Percentiles rank a stretch among this genome's conserved stretches.
Evolutionary conservation across 257 asterid species (phyloP).

Genomic region (Echites panduratus): DNA sequence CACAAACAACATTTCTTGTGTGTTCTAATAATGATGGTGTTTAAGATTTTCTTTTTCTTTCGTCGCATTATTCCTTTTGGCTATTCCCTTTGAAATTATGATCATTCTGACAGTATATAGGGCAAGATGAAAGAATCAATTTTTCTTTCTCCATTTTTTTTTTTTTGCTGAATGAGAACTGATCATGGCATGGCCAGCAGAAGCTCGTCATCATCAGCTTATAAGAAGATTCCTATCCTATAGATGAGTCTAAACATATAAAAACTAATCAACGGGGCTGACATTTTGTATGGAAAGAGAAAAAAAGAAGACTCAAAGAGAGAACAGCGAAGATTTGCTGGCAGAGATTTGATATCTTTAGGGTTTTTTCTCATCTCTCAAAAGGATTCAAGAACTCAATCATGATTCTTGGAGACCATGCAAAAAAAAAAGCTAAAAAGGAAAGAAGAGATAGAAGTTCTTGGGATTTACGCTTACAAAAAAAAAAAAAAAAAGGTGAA

Average conservation of each 20-base stretch:
- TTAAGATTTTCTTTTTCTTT: conserved; percentile 6
- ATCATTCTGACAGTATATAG: conserved; percentile 19
- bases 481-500: conserved; percentile 17
- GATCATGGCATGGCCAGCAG: background rate
- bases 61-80: conserved; percentile 17
- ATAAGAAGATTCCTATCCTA: conserved; percentile 52
- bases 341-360: conserved; percentile 31
- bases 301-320: conserved; percentile 17
- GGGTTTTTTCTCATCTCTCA: conserved; percentile 15
- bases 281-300: conserved; percentile 24
- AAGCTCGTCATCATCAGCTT: background rate
- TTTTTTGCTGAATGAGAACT: conserved; percentile 29
- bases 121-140: background rate
- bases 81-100: conserved; percentile 23
- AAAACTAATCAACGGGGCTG: conserved; percentile 28
- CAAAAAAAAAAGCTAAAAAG: conserved; percentile 24
- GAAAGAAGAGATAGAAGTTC: conserved; percentile 25
- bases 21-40: conserved; percentile 45
- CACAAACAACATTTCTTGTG: conserved; percentile 28
- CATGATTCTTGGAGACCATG: conserved; percentile 83
- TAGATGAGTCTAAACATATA: conserved; percentile 46
- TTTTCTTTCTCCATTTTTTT: conserved; percentile 10
- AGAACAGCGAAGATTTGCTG: conserved; percentile 59
- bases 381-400: conserved; percentile 57
- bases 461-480: conserved; percentile 28